Evolutionary conservation across 2,329 filamentous ascomycete species (phyloP), one percentile per base, ranked within the genome.

Genomic region (Tolypocladium cylindrosporum): DNA sequence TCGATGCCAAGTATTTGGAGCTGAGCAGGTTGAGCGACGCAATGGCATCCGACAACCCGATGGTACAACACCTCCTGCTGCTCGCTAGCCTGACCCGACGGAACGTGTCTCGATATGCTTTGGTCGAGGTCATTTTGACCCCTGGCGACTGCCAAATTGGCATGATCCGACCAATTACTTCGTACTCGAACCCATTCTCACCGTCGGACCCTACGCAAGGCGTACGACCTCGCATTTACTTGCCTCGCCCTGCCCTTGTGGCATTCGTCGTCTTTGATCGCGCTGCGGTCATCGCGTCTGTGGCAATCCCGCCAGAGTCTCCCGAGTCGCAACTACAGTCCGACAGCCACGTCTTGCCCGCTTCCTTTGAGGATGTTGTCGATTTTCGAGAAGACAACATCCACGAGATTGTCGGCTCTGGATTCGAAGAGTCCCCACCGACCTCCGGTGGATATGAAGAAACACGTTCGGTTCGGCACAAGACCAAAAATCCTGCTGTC

Each of bases 291-390:
- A 75, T 97, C 34, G 80, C 89, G 9, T 96, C 91, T 0, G 81
- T 96, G 54, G 80, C 82, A 3, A 80, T 80, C 55, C 77, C 82
- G 1, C 83, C 85, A 16, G 85, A 90, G 50, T 87, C 86, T 2
- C 89, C 90, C 9, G 88, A 91, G 55, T 83, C 84, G 2, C 91
- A 96, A 68, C 78, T 95, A 4, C 81, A 89, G 61, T 76, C 82
- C 57, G 86, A 89, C 57, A 86, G 80, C 42, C 81, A 87, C 64
- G 76, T 82, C 14, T 69, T 86, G 27, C 82, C 84, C 1, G 74
- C 86, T 21, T 81, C 85, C 0, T 97, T 92, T 64, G 91, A 97
- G 69, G 94, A 99, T 70, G 85, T 89, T 1, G 79, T 99, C 41
- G 89, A 92, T 65, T 86, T 99, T 59, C 84, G 87, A 34, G 78